Percentiles rank a stretch among this genome's conserved stretches.
phyloP scores from a whole-genome alignment of 306 rosid genomes.

The Citrullus amarus region DNA sequence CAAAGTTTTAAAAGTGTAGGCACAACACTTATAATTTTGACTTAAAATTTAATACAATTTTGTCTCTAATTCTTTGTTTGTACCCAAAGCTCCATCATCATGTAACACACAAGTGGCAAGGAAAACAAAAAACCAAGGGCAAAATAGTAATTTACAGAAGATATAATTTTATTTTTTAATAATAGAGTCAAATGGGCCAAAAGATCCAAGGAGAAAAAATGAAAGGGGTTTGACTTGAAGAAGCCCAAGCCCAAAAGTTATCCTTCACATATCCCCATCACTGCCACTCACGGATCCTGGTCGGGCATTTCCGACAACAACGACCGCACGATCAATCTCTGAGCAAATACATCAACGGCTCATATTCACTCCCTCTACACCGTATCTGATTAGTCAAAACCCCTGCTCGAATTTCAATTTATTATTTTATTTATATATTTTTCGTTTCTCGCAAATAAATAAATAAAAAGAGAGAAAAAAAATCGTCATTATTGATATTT shows the following conservation, averaged over 20 bases:
- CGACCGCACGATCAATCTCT: slow-evolving; percentile 7
- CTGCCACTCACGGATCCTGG: slow-evolving; percentile 18
- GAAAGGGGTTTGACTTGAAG: slow-evolving; percentile 15
- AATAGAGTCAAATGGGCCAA: slow-evolving; percentile 6
- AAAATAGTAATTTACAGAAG: neutral
- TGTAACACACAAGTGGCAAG: neutral
- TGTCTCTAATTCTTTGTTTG: neutral
- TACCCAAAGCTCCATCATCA: neutral
- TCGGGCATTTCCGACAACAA: slow-evolving; percentile 4
- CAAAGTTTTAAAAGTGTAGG: too few species aligned
- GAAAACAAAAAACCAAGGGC: neutral
- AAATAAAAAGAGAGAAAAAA: neutral
- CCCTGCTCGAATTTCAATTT: neutral
- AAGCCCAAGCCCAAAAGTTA: slow-evolving; percentile 18
- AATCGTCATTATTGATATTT: neutral
- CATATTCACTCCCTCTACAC: neutral
- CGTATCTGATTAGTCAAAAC: slow-evolving; percentile 18
- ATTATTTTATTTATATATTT: neutral
- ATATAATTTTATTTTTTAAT: neutral
- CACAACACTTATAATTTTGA: too few species aligned
- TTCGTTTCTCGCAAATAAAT: neutral
- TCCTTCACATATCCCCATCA: slow-evolving; percentile 8
- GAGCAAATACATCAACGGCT: neutral
- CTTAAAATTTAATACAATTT: neutral
- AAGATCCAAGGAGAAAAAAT: neutral